Base-by-base conservation (phyloP, 2,329 filamentous ascomycete species). In the Aspergillus ochraceus region DNA sequence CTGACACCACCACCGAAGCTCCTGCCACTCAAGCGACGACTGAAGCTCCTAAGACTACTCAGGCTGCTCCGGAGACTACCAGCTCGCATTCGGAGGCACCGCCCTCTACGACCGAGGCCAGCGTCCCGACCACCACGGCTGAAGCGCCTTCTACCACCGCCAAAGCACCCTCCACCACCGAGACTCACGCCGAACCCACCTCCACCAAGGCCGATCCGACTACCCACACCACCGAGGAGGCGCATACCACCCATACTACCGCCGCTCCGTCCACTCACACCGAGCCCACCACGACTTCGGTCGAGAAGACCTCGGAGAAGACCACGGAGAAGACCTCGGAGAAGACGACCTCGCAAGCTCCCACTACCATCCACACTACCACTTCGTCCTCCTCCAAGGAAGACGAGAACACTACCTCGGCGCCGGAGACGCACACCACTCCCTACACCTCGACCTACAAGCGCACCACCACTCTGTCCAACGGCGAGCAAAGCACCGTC, bases 401-500 rank as follows among this genome's bases (percentile, higher is more conserved):
- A 4, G 67, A 64, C 26, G 47, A 67, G 2, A 67, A 66, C 17
- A 56, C 64, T n/a, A 57, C 59, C 54, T 59, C 61, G 9, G 58
- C 62, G 20, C 58, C 66, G 0, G 68, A 64, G 10, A 67, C 68
- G 2, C 59, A 61, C 22, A 70, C 69, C 39, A 71, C 68, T 20
- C 66, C 70, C 20, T 73, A 61, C 63, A 80, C 77, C 11, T 77
- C 76, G 2, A 80, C 77, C 47, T 71, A 68, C 64, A 67, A 77
- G 57, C 72, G 69, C 55, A 80, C 76, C 32, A 77, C 75, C 26
- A 81, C 78, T 12, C 60, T 76, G 11, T 63, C 76, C 19, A 70
- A 81, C 59, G 80, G 80, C n/a, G 69, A 67, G 17, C 55, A 75
- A 22, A 72, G 70, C 62, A 81, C 79, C 47, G 71, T 79, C 60